Evolutionary conservation across 2,329 filamentous ascomycete genomes (phyloP), one percentile per base, ranked within the genome.

Genomic region (Phialophora macrospora): DNA sequence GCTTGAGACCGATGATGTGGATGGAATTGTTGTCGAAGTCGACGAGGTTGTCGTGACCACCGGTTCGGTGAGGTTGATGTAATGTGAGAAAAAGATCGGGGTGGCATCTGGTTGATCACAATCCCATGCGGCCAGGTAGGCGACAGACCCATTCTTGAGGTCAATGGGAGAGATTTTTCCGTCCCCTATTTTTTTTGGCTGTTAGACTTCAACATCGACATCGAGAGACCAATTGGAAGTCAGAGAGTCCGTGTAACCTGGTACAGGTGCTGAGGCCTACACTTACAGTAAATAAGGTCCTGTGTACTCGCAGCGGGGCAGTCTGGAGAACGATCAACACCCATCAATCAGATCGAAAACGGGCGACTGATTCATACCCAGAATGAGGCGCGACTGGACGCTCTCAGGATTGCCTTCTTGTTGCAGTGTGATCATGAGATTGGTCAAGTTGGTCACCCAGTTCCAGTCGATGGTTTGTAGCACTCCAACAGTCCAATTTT

Each of bases 71-170:
- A 54, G 28, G 51, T 54, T 54, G 51, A 54, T 54, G 30, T 54
- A 54, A 24, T 54, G 51, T n/a, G 51, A 54, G 28, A 54, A 32
- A n/a, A 54, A 54, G 51, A 24, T 6, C 7, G 51, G 51, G 4
- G 51, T 54, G 14, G 51, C n/a, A n/a, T 54, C 51, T 28, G 51
- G 46, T 9, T 49, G 14, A 32, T 26, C 22, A 17, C 51, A 54
- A n/a, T 54, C 28, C 51, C 51, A 54, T 17, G 51, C 51, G 2
- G 51, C 51, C 22, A 54, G 24, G 51, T 54, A 54, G 28, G 51
- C 51, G 51, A 54, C 30, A 24, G 51, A 54, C 28, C 22, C 22
- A n/a, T 54, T 54, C 24, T 54, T 54, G 7, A 54, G 51, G 51
- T 54, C 51, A 28, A 54, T 54, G 2, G 28, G 51, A 32, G 7